phyloP scores from a whole-genome alignment of 768 basidiomycete genomes.

The Leccinum longicurvipes region DNA sequence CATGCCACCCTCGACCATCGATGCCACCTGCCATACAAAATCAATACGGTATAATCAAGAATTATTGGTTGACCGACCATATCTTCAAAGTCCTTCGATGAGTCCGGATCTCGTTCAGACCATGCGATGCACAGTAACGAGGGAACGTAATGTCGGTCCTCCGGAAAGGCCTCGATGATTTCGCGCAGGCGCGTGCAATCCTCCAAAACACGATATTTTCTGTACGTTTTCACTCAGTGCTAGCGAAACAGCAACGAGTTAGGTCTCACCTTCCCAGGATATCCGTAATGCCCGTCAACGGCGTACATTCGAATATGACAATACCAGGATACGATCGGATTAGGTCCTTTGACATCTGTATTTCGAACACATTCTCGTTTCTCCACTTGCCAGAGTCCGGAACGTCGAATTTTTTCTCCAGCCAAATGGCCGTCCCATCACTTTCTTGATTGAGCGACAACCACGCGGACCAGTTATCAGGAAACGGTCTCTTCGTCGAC shows the following conservation, averaged over 20 bases:
- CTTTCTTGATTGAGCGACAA: conserved; percentile 70
- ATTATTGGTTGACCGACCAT: conserved; percentile 46
- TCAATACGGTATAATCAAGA: not conserved
- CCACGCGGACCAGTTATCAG: conserved; percentile 61
- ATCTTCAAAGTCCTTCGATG: conserved; percentile 48
- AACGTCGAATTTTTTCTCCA: conserved; percentile 72
- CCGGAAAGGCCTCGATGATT: conserved; percentile 51
- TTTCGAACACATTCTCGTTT: conserved; percentile 56
- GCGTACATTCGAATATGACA: conserved; percentile 74
- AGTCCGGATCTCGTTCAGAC: conserved; percentile 43
- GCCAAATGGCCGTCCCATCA: conserved; percentile 77
- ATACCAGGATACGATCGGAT: conserved; percentile 50
- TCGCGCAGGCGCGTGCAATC: conserved; percentile 72
- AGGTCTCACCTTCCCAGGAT: conserved; percentile 59
- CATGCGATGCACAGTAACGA: conserved; percentile 61
- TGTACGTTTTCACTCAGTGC: conserved; percentile 23
- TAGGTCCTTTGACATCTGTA: conserved; percentile 37
- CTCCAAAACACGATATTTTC: conserved; percentile 69
- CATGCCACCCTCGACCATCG: conserved; percentile 42
- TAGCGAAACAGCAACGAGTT: not conserved
- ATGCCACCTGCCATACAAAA: conserved; percentile 41
- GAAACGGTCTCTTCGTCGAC: conserved; percentile 30
- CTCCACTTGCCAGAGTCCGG: conserved; percentile 62
- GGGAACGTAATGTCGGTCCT: conserved; percentile 57
- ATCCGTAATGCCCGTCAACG: conserved; percentile 58